phyloP scores from a whole-genome alignment of 176 grass and related monocot genomes.

The Oropetium thomaeum region DNA sequence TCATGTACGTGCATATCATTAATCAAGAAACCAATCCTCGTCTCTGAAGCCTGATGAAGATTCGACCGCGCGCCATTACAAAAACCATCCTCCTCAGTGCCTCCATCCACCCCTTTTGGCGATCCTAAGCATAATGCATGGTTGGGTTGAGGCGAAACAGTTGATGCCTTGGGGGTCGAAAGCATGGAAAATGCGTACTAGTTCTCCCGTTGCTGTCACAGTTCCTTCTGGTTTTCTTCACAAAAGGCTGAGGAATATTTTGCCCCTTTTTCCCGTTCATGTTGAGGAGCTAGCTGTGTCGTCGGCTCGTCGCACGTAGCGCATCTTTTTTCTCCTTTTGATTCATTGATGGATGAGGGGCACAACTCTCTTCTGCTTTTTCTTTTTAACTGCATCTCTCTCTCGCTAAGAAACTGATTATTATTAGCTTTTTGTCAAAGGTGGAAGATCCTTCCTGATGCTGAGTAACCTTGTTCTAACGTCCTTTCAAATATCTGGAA shows the following conservation, averaged over 20 bases:
- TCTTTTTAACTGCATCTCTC: too few relatives aligned
- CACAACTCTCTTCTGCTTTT: neutral
- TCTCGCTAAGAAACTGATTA: too few relatives aligned
- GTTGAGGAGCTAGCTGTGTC: neutral
- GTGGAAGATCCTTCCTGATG: too few relatives aligned
- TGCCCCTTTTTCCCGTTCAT: neutral
- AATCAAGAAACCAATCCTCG: conserved; percentile 1
- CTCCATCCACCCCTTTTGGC: neutral
- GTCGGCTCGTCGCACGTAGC: neutral
- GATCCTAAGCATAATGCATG: neutral
- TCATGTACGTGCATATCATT: neutral
- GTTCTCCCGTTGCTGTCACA: conserved; percentile 19
- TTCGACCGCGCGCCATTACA: neutral
- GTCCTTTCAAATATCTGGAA: too few relatives aligned
- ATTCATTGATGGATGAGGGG: neutral
- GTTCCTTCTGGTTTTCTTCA: neutral
- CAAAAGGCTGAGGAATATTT: neutral
- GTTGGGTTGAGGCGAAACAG: neutral
- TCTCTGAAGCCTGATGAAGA: neutral
- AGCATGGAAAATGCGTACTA: neutral
- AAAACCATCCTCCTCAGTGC: neutral
- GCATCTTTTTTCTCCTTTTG: neutral
- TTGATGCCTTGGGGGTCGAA: neutral
- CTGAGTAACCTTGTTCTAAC: too few relatives aligned
- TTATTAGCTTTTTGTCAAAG: too few relatives aligned